Percentiles rank a stretch among this genome's conserved stretches.
Conservation (phyloP, 2,329 filamentous ascomycete species). For the Phialocephala sp. region DNA sequence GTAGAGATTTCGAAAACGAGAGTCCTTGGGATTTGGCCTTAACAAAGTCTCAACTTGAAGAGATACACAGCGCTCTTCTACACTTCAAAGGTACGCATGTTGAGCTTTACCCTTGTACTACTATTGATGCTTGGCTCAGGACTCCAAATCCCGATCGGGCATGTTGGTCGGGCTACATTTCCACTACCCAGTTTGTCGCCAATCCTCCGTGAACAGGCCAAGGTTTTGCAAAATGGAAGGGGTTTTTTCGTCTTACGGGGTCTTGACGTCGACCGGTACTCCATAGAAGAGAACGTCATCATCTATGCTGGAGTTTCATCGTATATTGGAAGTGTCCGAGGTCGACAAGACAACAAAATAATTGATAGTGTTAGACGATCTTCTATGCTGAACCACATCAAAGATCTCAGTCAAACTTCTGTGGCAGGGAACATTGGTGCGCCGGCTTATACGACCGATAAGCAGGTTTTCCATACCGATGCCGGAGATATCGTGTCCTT, state of each 20-base stretch:
- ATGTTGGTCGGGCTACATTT: constrained; percentile 53
- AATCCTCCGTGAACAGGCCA: constrained; percentile 43
- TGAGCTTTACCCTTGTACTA: neutral
- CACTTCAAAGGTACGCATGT: constrained; percentile 45
- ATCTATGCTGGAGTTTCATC: constrained; percentile 51
- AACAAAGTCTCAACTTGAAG: constrained; percentile 51
- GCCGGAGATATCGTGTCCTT: constrained; percentile 59
- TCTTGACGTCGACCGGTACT: constrained; percentile 45
- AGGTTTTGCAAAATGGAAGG: constrained; percentile 47
- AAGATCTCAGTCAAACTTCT: constrained; percentile 56
- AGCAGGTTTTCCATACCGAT: constrained; percentile 65
- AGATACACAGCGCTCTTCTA: constrained; percentile 51
- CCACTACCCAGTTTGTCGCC: constrained; percentile 46
- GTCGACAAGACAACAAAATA: constrained; percentile 50
- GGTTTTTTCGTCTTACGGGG: constrained; percentile 53
- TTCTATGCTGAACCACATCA: constrained; percentile 65
- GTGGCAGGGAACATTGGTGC: constrained; percentile 55
- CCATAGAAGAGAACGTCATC: constrained; percentile 46
- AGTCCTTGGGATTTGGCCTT: constrained; percentile 62
- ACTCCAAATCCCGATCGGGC: constrained; percentile 42
- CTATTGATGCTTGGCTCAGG: constrained; percentile 1
- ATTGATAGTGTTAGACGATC: constrained; percentile 52
- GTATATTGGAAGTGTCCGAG: constrained; percentile 47
- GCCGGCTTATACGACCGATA: constrained; percentile 64
- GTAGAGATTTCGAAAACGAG: constrained; percentile 50